Evolutionary conservation across 805 yeast species (phyloP).

Genomic region (Wickerhamiella spandovensis): DNA sequence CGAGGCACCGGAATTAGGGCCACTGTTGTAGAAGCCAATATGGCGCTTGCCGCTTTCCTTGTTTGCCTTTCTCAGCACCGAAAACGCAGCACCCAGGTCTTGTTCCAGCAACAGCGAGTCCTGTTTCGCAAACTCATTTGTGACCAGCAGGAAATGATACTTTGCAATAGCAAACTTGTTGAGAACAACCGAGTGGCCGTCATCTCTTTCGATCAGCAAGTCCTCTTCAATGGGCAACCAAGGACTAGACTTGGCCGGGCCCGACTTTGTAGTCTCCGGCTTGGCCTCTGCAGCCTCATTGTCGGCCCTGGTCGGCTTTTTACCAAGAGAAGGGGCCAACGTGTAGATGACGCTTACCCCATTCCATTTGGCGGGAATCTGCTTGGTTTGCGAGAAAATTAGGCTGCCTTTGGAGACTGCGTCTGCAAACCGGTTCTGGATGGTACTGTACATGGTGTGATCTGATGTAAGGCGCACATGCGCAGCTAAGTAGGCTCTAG

Average conservation of each 20-base stretch:
- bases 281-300: slow-evolving; percentile 4
- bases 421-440: slow-evolving; percentile 26
- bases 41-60: slow-evolving; percentile 34
- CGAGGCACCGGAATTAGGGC: slow-evolving; percentile 84
- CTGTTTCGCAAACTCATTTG: slow-evolving; percentile 63
- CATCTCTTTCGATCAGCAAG: slow-evolving; percentile 43
- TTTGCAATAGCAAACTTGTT: slow-evolving; percentile 81
- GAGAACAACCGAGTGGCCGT: slow-evolving; percentile 48
- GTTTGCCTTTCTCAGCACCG: slow-evolving; percentile 40
- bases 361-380: slow-evolving; percentile 22
- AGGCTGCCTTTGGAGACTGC: slow-evolving; percentile 38
- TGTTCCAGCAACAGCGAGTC: slow-evolving; percentile 51
- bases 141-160: slow-evolving; percentile 65
- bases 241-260: slow-evolving; percentile 34
- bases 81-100: slow-evolving; percentile 52
- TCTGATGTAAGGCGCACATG: neutral
- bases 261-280: neutral
- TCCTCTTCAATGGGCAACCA: slow-evolving; percentile 70
- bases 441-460: slow-evolving; percentile 11
- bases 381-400: slow-evolving; percentile 38
- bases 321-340: slow-evolving; percentile 25
- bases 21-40: slow-evolving; percentile 81
- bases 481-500: too few species aligned
- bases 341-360: slow-evolving; percentile 24
- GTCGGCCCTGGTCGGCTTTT: slow-evolving; percentile 21